phyloP scores from a whole-genome alignment of 208 protist species.

The Leishmania tarentolae region DNA sequence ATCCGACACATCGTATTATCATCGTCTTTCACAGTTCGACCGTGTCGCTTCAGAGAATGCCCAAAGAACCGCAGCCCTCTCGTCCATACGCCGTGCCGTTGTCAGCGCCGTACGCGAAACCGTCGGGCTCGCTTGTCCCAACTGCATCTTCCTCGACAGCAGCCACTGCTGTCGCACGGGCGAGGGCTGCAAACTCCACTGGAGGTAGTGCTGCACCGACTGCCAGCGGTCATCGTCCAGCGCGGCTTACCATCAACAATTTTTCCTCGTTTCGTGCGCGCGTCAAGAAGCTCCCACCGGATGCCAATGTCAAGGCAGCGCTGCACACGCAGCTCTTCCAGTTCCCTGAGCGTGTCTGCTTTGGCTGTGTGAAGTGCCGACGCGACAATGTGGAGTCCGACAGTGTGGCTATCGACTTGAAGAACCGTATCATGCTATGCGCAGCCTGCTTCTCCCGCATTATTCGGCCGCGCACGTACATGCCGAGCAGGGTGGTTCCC shows the following conservation, averaged over 20 bases:
- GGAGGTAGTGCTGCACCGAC: slow-evolving; percentile 3
- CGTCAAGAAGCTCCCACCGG: slow-evolving; percentile 73
- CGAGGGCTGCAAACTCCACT: neutral
- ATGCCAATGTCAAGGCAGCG: slow-evolving; percentile 63
- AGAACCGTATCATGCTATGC: slow-evolving; percentile 73
- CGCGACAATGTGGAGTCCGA: slow-evolving; percentile 78
- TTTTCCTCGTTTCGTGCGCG: slow-evolving; percentile 61
- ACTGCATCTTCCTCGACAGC: slow-evolving; percentile 13
- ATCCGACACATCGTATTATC: neutral
- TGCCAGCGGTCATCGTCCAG: slow-evolving; percentile 5
- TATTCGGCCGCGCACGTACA: slow-evolving; percentile 73
- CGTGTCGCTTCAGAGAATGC: slow-evolving; percentile 13
- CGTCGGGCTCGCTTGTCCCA: slow-evolving; percentile 6
- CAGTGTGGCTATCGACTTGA: slow-evolving; percentile 65
- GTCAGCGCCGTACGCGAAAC: slow-evolving; percentile 25
- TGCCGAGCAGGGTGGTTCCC: slow-evolving; percentile 71
- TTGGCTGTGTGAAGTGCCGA: slow-evolving; percentile 79
- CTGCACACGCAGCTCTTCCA: slow-evolving; percentile 68
- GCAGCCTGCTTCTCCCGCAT: slow-evolving; percentile 76
- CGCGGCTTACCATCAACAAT: slow-evolving; percentile 77
- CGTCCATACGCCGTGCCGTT: slow-evolving; percentile 11
- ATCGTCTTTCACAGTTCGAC: neutral
- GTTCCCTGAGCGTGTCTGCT: slow-evolving; percentile 64
- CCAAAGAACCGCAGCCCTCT: slow-evolving; percentile 26
- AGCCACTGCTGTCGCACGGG: slow-evolving; percentile 8